These are phyloP conservation scores for Fibroporia radiculosa DNA, from an alignment of 768 basidiomycete species.

Conservation along the genomic window DNA sequence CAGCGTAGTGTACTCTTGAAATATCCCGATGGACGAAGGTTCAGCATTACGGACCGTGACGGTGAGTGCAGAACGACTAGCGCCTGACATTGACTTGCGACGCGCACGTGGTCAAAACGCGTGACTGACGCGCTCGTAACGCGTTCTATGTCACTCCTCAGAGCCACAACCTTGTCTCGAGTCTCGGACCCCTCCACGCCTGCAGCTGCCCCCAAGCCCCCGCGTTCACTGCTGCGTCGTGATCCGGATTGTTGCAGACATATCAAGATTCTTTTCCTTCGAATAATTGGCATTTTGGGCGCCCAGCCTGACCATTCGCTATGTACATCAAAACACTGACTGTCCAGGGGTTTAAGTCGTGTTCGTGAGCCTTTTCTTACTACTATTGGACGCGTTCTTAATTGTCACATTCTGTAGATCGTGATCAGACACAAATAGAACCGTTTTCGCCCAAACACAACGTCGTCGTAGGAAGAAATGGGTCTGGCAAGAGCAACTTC, in stretches of 20 bases:
- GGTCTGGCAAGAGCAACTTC: slow-evolving; percentile 98
- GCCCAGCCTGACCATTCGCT: neutral
- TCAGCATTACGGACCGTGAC: neutral
- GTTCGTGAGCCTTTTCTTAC: slow-evolving; percentile 35
- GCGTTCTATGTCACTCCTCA: neutral
- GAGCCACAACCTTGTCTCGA: neutral
- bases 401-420: slow-evolving; percentile 37
- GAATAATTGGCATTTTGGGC: neutral
- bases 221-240: neutral
- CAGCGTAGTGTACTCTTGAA: neutral
- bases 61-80: neutral
- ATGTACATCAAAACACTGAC: slow-evolving; percentile 89
- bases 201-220: too few relatives aligned
- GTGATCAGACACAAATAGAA: slow-evolving; percentile 87
- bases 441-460: slow-evolving; percentile 93
- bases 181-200: neutral
- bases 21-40: neutral
- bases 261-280: neutral
- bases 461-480: slow-evolving; percentile 96
- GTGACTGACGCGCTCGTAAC: slow-evolving; percentile 7
- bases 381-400: neutral
- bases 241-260: neutral
- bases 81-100: neutral
- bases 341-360: slow-evolving; percentile 98
- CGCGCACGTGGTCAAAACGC: neutral